phyloP scores from a whole-genome alignment of 805 yeast genomes.

The Wickerhamiella allomyrinae region DNA sequence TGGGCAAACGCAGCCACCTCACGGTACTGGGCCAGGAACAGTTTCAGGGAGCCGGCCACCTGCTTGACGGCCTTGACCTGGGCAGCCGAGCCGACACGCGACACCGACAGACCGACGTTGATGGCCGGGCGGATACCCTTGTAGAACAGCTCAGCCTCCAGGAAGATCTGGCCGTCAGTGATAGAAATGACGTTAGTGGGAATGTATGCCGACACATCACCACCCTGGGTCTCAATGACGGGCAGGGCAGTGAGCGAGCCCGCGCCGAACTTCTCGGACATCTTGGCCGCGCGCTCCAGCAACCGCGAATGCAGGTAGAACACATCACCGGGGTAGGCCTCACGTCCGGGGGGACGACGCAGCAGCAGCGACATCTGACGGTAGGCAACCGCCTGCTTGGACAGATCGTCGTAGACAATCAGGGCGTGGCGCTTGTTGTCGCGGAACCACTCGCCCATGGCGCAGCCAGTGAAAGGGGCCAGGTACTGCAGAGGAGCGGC shows the following conservation, averaged over 20 bases:
- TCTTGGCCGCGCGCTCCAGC: conserved; percentile 95
- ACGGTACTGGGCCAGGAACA: conserved; percentile 99
- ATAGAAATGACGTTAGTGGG: conserved; percentile 97
- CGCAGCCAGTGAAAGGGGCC: conserved; percentile 99
- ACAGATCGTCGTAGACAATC: conserved; percentile 94
- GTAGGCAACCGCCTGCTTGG: conserved; percentile 99
- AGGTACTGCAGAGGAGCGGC: conserved; percentile 99
- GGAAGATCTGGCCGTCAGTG: conserved; percentile 96
- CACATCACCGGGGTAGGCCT: conserved; percentile 95
- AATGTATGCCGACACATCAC: conserved; percentile 96
- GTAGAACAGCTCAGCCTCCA: conserved; percentile 99
- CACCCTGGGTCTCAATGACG: conserved; percentile 96
- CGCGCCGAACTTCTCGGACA: conserved; percentile 77
- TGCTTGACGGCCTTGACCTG: conserved; percentile 99
- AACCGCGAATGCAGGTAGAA: conserved; percentile 91
- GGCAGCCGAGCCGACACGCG: conserved; percentile 99
- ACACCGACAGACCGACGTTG: conserved; percentile 98
- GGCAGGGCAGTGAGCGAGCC: conserved; percentile 95
- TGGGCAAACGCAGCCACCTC: conserved; percentile 99
- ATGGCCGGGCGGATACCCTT: conserved; percentile 99
- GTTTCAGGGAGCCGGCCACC: conserved; percentile 99
- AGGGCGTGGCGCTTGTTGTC: conserved; percentile 97
- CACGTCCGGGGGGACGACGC: conserved; percentile 96
- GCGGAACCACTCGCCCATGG: conserved; percentile 99
- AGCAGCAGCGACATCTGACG: conserved; percentile 95